Evolutionary conservation across 345 rosid species (phyloP), one percentile per base, ranked within the genome.

Genomic region (Eucalyptus fibrosa): DNA sequence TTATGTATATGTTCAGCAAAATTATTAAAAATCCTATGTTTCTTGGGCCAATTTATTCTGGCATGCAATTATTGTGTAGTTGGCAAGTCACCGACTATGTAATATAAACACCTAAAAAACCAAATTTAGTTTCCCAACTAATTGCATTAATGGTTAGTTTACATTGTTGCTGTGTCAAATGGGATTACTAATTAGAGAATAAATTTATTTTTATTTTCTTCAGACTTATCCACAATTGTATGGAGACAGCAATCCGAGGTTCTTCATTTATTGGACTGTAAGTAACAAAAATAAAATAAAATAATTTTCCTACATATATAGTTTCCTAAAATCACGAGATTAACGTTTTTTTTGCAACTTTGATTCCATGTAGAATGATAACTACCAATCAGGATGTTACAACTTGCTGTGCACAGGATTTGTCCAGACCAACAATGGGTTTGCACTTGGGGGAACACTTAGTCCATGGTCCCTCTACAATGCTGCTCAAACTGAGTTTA

Each of bases 321-420:
- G 56, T 53, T 53, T 53, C 56, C 56, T 19, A 10, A 72, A 37
- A 34, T 18, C 82, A 19, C 5, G 28, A 72, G 23, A 72, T 9
- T 72, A 72, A 72, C 4, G 26, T 55, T 37, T 30, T 80, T 32
- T 45, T n/a, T n/a, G 32, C n/a, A 10, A 21, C 47, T 44, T 26
- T 55, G 23, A 8, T 51, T 37, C 28, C 47, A 12, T 34, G 89
- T 94, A 98, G 99, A 93, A 92, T 4, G 99, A 98, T 90, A 96
- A 98, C 23, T 98, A 95, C 90, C 93, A 96, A 81, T 97, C 99
- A 3, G 99, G 99, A n/a, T 98, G 99, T 94, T 98, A 98, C 92
- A 97, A 98, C 93, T 92, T 97, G 93, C 86, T 96, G 8, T 98
- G 99, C 91, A 92, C 99, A 10, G 99, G 99, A 32, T 98, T 98